Conservation (phyloP, 306 rosid species). For the Styphnolobium japonicum region DNA sequence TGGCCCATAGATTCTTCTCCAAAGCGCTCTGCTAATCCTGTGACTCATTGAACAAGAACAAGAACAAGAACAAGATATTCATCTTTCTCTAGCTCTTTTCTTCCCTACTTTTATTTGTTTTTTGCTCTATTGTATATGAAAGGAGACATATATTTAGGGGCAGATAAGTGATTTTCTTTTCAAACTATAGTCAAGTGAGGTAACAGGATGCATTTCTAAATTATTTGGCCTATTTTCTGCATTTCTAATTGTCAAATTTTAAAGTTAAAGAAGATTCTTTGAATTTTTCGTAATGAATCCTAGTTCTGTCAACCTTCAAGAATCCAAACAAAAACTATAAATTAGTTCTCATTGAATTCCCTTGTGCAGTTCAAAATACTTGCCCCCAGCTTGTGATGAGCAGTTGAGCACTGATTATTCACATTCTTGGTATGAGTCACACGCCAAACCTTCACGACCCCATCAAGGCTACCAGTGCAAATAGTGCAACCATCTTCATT, state of each 20-base stretch:
- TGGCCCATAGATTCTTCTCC: background rate
- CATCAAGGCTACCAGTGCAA: slow-evolving; percentile 87
- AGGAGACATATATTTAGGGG: too few relatives aligned
- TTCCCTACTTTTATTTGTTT: too few relatives aligned
- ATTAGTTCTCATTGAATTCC: background rate
- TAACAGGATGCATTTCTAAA: too few relatives aligned
- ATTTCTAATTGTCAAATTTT: background rate
- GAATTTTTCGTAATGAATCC: background rate
- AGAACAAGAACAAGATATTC: too few relatives aligned
- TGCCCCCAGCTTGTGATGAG: slow-evolving; percentile 38
- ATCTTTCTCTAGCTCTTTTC: too few relatives aligned
- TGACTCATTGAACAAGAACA: background rate
- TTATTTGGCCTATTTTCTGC: too few relatives aligned
- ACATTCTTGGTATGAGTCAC: slow-evolving; percentile 44
- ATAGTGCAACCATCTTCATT: slow-evolving; percentile 53
- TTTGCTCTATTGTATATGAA: too few relatives aligned
- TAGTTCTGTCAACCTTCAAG: background rate
- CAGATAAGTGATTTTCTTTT: too few relatives aligned
- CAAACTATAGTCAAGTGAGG: too few relatives aligned
- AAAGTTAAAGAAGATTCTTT: background rate
- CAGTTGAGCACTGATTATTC: slow-evolving; percentile 18
- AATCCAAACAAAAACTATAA: background rate
- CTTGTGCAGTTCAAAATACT: slow-evolving; percentile 53
- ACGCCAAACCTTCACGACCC: slow-evolving; percentile 83
- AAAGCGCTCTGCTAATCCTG: background rate